A percentile compares a stretch with the other conserved stretches of the same genome.
phyloP scores from a whole-genome alignment of 2,329 filamentous ascomycete species.

The Fusarium continuum region DNA sequence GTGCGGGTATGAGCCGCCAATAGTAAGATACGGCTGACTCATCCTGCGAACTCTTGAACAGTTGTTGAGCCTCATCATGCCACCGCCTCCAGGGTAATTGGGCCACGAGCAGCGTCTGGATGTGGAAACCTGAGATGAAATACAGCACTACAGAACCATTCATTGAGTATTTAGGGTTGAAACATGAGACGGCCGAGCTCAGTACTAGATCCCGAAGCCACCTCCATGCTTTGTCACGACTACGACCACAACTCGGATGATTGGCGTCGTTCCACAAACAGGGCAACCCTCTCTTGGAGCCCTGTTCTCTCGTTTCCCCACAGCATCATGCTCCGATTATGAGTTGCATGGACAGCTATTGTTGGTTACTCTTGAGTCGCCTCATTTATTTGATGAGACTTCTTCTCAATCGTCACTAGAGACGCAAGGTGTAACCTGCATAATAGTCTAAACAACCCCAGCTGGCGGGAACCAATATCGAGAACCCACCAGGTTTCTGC shows the following conservation, averaged over 20 bases:
- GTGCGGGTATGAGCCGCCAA: too few species aligned
- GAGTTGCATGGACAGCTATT: neutral
- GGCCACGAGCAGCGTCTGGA: neutral
- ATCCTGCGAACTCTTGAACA: neutral
- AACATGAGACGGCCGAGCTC: neutral
- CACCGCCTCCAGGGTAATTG: slow-evolving; percentile 2
- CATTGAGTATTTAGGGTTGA: neutral
- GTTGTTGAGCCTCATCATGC: neutral
- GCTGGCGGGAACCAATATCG: neutral
- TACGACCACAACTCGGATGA: neutral
- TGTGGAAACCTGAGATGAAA: neutral
- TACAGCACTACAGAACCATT: neutral
- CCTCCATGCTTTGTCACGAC: neutral
- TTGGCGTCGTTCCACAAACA: slow-evolving; percentile 5
- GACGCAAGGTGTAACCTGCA: neutral
- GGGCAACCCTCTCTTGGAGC: neutral
- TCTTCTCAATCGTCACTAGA: neutral
- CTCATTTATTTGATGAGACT: slow-evolving; percentile 5
- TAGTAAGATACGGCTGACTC: neutral
- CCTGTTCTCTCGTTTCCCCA: slow-evolving; percentile 10
- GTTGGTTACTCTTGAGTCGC: neutral
- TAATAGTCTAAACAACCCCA: neutral
- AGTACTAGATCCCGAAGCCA: slow-evolving; percentile 26
- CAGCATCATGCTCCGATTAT: neutral
- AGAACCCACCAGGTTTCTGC: slow-evolving; percentile 4